These are phyloP conservation scores for Hypoxylon fragiforme DNA, from an alignment of 495 filamentous ascomycete species.

Conservation along the genomic window DNA sequence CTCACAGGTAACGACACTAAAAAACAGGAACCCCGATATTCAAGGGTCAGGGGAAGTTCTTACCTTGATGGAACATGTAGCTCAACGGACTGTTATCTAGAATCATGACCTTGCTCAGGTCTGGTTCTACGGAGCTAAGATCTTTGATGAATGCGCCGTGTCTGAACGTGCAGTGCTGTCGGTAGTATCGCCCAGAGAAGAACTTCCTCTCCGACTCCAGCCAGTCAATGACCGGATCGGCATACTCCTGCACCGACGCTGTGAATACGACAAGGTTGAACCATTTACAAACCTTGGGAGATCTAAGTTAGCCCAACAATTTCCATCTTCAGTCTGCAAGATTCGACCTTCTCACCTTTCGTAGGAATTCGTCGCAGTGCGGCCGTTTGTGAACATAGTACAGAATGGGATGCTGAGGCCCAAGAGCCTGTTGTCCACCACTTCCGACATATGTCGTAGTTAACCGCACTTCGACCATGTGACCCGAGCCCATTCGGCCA, in stretches of 20 bases:
- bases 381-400: slow-evolving; percentile 99
- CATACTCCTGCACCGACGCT: slow-evolving; percentile 96
- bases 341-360: slow-evolving; percentile 61
- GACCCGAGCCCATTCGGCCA: slow-evolving; percentile 90
- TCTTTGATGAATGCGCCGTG: slow-evolving; percentile 98
- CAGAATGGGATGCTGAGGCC: slow-evolving; percentile 91
- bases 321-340: neutral
- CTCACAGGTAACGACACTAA: slow-evolving; percentile 11
- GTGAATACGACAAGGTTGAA: slow-evolving; percentile 98
- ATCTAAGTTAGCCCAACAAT: slow-evolving; percentile 11
- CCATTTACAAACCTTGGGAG: slow-evolving; percentile 81
- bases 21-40: neutral
- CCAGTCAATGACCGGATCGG: slow-evolving; percentile 98
- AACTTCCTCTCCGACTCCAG: slow-evolving; percentile 95
- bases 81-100: slow-evolving; percentile 97
- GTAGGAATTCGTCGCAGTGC: slow-evolving; percentile 93
- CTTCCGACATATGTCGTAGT: slow-evolving; percentile 63
- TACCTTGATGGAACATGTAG: slow-evolving; percentile 99
- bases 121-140: slow-evolving; percentile 91
- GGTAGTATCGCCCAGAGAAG: slow-evolving; percentile 88
- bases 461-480: slow-evolving; percentile 98
- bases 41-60: slow-evolving; percentile 19
- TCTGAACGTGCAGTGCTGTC: slow-evolving; percentile 93
- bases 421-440: slow-evolving; percentile 66
- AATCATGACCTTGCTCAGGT: slow-evolving; percentile 97